These are phyloP conservation scores for Pulicaria dysenterica DNA, from an alignment of 129 eudicot species.

Conservation along the genomic window DNA sequence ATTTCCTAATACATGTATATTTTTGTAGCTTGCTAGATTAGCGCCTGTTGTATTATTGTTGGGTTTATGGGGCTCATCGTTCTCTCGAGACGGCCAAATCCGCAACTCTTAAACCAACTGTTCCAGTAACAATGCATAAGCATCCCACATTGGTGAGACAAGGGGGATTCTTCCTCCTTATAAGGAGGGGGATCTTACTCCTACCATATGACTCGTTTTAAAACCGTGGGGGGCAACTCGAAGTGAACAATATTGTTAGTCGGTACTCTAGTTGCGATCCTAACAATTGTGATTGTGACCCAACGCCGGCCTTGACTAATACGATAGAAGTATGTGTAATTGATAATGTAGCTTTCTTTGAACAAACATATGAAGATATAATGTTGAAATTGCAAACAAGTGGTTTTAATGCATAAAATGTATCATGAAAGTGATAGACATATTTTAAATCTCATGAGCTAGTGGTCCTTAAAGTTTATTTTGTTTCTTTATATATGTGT, in stretches of 20 bases:
- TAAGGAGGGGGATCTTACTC: too few species aligned
- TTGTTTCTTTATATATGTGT: not conserved
- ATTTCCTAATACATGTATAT: too few species aligned
- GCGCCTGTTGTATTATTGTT: slow-evolving; percentile 24
- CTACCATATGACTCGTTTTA: too few species aligned
- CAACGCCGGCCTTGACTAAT: not conserved
- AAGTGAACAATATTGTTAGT: too few species aligned
- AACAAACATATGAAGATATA: slow-evolving; percentile 34
- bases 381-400: slow-evolving; percentile 16
- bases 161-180: too few species aligned
- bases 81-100: too few species aligned
- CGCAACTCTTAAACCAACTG: too few species aligned
- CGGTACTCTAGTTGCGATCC: too few species aligned
- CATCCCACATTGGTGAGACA: too few species aligned
- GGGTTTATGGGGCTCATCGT: too few species aligned
- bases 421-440: slow-evolving; percentile 32
- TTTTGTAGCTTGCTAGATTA: slow-evolving; percentile 26
- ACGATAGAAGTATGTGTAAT: not conserved
- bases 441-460: not conserved
- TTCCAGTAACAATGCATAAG: too few species aligned
- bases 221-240: too few species aligned
- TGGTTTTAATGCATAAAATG: slow-evolving; percentile 19
- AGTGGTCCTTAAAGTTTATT: not conserved
- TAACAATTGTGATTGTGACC: not conserved
- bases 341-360: slow-evolving; percentile 17